Evolutionary conservation across 2,329 filamentous ascomycete species (phyloP).

Genomic region (Talaromyces sp.): DNA sequence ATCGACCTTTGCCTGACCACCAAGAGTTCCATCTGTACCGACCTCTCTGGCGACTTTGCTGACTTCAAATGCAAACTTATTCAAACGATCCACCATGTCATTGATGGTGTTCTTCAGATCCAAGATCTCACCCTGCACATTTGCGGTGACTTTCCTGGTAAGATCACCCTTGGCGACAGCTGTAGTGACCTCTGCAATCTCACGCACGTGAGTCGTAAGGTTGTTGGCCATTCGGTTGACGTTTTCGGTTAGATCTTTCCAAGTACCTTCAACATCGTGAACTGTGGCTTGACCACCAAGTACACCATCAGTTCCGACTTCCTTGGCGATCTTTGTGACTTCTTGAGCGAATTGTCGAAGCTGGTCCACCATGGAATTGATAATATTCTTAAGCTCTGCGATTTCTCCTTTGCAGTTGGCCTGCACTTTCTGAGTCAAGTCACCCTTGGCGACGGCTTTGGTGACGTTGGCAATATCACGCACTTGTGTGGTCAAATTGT

Average conservation of each 20-base stretch:
- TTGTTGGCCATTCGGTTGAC: conserved; percentile 98
- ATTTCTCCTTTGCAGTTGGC: conserved; percentile 86
- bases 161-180: conserved; percentile 88
- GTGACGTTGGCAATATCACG: conserved; percentile 81
- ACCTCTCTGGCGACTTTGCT: conserved; percentile 61
- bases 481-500: conserved; percentile 80
- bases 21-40: conserved; percentile 58
- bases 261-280: conserved; percentile 90
- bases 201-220: conserved; percentile 88
- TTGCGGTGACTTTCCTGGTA: conserved; percentile 87
- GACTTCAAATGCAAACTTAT: conserved; percentile 59
- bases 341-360: conserved; percentile 90
- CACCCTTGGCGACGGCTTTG: conserved; percentile 69
- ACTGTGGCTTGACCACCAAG: conserved; percentile 89
- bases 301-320: conserved; percentile 89
- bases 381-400: conserved; percentile 87
- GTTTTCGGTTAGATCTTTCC: conserved; percentile 86
- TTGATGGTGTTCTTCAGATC: conserved; percentile 84
- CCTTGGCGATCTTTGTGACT: conserved; percentile 87
- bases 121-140: conserved; percentile 84
- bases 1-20: conserved; percentile 58
- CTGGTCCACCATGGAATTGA: conserved; percentile 97
- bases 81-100: conserved; percentile 60
- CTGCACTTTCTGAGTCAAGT: conserved; percentile 91
- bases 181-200: conserved; percentile 91